phyloP scores from a whole-genome alignment of 495 filamentous ascomycete species.

The Pyrenula aspistea region DNA sequence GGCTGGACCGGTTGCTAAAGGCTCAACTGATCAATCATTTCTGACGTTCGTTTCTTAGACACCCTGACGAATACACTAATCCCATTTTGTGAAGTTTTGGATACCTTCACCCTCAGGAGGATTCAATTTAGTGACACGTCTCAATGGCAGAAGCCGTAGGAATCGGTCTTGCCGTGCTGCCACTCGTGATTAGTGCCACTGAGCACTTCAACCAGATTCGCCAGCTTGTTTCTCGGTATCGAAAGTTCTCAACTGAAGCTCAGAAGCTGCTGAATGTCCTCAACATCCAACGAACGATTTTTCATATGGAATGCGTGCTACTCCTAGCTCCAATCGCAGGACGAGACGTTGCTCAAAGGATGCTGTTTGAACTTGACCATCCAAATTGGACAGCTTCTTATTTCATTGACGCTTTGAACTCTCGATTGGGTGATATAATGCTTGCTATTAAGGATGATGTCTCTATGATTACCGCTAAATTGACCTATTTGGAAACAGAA shows the following conservation, averaged over 20 bases:
- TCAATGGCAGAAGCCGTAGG: conserved; percentile 7
- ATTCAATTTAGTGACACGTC: too few species aligned
- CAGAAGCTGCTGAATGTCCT: conserved; percentile 1
- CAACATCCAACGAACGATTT: conserved; percentile 6
- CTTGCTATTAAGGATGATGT: background rate
- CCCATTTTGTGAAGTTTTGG: too few species aligned
- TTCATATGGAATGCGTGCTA: conserved; percentile 4
- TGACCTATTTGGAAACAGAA: background rate
- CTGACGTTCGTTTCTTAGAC: too few species aligned
- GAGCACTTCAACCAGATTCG: conserved; percentile 11
- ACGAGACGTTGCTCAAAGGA: conserved; percentile 3
- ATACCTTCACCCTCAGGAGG: too few species aligned
- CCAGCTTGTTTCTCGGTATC: conserved; percentile 3
- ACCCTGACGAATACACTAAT: too few species aligned
- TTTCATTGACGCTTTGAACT: background rate
- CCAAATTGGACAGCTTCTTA: background rate
- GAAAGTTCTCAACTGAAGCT: conserved; percentile 7
- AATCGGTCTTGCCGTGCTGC: conserved; percentile 15
- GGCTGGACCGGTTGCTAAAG: too few species aligned
- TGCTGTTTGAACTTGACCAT: conserved; percentile 4
- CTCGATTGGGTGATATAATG: background rate
- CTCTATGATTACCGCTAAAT: background rate
- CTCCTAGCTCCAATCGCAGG: conserved; percentile 7
- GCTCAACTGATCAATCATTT: too few species aligned
- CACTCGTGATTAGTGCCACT: conserved; percentile 12